Percentiles rank a stretch among this genome's conserved stretches.
phyloP scores from a whole-genome alignment of 306 rosid species.

The barrel medic (Medicago truncatula) region DNA sequence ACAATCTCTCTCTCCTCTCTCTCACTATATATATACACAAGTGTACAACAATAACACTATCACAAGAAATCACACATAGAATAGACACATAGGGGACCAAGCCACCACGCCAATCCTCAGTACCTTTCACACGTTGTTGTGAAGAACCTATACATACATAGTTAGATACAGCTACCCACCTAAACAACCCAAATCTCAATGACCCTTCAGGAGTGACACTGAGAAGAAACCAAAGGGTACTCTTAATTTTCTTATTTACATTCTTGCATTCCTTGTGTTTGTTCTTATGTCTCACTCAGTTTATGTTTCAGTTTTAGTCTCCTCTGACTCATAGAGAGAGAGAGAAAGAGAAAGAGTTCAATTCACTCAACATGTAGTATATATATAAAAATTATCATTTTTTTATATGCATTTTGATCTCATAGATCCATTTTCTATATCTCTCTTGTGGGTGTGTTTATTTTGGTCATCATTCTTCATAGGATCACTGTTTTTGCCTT shows the following conservation, averaged over 20 bases:
- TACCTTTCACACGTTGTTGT: constrained; percentile 19
- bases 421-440: constrained; percentile 50
- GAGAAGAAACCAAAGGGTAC: constrained; percentile 34
- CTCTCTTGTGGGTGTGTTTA: constrained; percentile 31
- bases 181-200: constrained; percentile 60
- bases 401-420: constrained; percentile 53
- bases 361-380: constrained; percentile 24
- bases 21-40: background rate
- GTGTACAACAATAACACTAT: background rate
- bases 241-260: background rate
- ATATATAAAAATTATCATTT: constrained; percentile 11
- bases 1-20: constrained; percentile 8
- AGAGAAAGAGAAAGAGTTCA: constrained; percentile 12
- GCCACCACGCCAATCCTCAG: constrained; percentile 29
- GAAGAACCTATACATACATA: background rate
- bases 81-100: constrained; percentile 42
- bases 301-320: constrained; percentile 7
- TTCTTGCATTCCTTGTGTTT: constrained; percentile 41
- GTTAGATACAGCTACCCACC: background rate
- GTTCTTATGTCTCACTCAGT: constrained; percentile 1
- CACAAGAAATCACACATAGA: constrained; percentile 32
- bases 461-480: constrained; percentile 22
- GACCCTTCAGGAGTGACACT: constrained; percentile 40
- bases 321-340: constrained; percentile 28
- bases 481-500: constrained; percentile 14